phyloP scores from a whole-genome alignment of 164 flowering plant genomes.

The Sedum album region DNA sequence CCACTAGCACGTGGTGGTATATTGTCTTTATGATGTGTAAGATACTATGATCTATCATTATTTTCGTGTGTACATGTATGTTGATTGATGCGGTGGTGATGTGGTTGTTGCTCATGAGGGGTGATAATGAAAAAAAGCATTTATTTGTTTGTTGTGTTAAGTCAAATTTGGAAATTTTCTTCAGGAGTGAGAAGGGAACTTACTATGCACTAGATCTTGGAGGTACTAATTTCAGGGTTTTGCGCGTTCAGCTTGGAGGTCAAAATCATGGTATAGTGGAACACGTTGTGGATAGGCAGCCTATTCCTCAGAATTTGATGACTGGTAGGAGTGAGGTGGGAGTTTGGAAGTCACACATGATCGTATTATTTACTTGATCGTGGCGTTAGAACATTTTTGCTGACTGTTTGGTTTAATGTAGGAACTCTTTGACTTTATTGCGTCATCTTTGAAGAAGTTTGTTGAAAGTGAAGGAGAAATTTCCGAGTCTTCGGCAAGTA shows the following conservation, averaged over 20 bases:
- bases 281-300: slow-evolving; percentile 46
- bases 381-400: neutral
- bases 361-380: neutral
- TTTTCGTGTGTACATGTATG: neutral
- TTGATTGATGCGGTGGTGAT: neutral
- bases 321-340: slow-evolving; percentile 73
- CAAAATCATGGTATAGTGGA: slow-evolving; percentile 33
- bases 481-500: slow-evolving; percentile 23
- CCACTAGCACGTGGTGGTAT: neutral
- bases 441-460: slow-evolving; percentile 51
- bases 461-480: slow-evolving; percentile 44
- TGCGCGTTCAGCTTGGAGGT: slow-evolving; percentile 73
- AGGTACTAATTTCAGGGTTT: slow-evolving; percentile 82
- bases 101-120: neutral
- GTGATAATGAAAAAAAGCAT: neutral
- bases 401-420: slow-evolving; percentile 24
- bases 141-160: neutral
- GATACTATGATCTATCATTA: neutral
- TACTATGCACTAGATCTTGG: slow-evolving; percentile 84
- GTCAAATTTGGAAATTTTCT: neutral
- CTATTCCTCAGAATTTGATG: slow-evolving; percentile 68
- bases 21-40: neutral
- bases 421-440: slow-evolving; percentile 84
- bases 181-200: slow-evolving; percentile 76
- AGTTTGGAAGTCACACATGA: neutral